A percentile compares a stretch with the other conserved stretches of the same genome.
Evolutionary conservation across 2,329 filamentous ascomycete genomes (phyloP).

Genomic region (Penicillium sp.): DNA sequence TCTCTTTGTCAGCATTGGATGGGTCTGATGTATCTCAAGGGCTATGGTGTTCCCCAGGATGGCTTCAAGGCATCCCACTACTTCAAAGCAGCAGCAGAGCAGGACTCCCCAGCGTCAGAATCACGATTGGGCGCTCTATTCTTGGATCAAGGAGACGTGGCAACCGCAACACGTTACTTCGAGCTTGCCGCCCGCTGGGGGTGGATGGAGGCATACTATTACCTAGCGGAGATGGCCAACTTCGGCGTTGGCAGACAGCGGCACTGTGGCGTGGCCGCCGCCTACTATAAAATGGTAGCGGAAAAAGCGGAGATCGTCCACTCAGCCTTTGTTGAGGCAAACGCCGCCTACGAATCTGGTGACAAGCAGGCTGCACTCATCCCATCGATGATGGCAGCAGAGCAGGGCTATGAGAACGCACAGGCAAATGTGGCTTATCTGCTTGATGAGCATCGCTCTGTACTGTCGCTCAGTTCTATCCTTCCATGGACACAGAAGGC

Average conservation of each 20-base stretch:
- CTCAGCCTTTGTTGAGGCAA: conserved; percentile 78
- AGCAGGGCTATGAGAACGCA: conserved; percentile 85
- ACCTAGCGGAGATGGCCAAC: conserved; percentile 81
- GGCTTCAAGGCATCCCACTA: conserved; percentile 68
- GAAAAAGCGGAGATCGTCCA: conserved; percentile 70
- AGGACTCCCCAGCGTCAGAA: conserved; percentile 76
- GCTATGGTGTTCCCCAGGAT: conserved; percentile 69
- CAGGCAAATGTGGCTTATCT: conserved; percentile 89
- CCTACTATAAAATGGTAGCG: conserved; percentile 78
- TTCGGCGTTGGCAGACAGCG: conserved; percentile 76
- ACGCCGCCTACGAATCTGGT: conserved; percentile 73
- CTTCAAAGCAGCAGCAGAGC: conserved; percentile 75
- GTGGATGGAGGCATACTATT: conserved; percentile 87
- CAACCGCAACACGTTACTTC: conserved; percentile 78
- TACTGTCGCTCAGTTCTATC: conserved; percentile 56
- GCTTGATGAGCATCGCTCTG: conserved; percentile 69
- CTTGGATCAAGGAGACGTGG: conserved; percentile 82
- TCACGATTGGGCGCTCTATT: conserved; percentile 81
- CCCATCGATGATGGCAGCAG: conserved; percentile 80
- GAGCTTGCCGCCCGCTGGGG: conserved; percentile 79
- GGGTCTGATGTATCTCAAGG: conserved; percentile 78
- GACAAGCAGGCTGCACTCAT: conserved; percentile 78
- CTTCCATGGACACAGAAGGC: conserved; percentile 46
- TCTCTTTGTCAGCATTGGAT: conserved; percentile 80
- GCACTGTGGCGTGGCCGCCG: conserved; percentile 71